Evolutionary conservation across 2,329 filamentous ascomycete species (phyloP).

Genomic region (Microcyclosporella mali): DNA sequence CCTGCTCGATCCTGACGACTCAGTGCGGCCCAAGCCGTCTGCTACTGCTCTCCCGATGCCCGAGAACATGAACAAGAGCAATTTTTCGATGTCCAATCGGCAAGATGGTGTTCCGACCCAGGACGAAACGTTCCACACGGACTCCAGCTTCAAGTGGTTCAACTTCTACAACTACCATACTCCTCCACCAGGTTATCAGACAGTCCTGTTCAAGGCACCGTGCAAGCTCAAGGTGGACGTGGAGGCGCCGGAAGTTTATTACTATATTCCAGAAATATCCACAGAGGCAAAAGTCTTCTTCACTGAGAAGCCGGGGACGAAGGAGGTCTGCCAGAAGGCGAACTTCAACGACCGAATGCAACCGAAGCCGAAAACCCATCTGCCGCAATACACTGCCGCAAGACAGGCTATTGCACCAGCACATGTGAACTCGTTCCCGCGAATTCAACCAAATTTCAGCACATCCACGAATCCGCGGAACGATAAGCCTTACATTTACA

Average conservation of each 20-base stretch:
- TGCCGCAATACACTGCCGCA: constrained; percentile 14
- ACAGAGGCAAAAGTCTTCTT: constrained; percentile 90
- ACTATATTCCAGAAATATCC: constrained; percentile 78
- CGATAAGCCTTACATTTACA: constrained; percentile 33
- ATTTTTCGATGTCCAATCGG: constrained; percentile 42
- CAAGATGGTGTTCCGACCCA: constrained; percentile 46
- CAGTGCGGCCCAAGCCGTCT: constrained; percentile 67
- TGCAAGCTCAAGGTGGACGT: constrained; percentile 66
- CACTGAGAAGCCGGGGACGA: constrained; percentile 64
- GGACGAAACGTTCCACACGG: constrained; percentile 44
- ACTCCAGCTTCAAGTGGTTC: constrained; percentile 42
- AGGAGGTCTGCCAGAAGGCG: constrained; percentile 60
- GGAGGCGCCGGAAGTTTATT: constrained; percentile 73
- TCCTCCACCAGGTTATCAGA: constrained; percentile 39
- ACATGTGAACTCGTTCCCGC: constrained; percentile 14
- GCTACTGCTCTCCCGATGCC: constrained; percentile 66
- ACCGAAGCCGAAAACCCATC: constrained; percentile 28
- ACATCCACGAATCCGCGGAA: constrained; percentile 10
- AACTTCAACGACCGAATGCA: constrained; percentile 66
- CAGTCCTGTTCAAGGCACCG: constrained; percentile 25
- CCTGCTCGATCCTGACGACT: constrained; percentile 64
- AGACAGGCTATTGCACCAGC: constrained; percentile 22
- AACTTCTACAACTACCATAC: constrained; percentile 63
- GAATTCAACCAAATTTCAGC: constrained; percentile 12
- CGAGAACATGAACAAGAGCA: constrained; percentile 39